Percentiles rank a stretch among this genome's conserved stretches.
Evolutionary conservation across 441 rosid species (phyloP).

Genomic region (Aleurites moluccanus): DNA sequence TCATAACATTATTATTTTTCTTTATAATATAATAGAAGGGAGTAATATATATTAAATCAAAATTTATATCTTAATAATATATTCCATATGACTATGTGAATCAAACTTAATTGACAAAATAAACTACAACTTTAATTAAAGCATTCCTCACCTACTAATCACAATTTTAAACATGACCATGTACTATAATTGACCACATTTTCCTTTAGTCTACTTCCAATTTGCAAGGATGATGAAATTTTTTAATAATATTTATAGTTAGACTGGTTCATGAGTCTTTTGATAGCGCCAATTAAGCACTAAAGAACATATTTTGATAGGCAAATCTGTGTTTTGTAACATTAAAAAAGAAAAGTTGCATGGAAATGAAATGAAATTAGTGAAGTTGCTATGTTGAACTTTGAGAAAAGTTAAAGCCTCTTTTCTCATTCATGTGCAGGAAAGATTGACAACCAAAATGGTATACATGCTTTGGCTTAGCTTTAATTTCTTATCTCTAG

Average conservation of each 20-base stretch:
- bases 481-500: conserved; percentile 1
- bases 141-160: background rate
- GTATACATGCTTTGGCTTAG: background rate
- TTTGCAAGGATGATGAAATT: background rate
- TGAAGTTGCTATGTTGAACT: conserved; percentile 6
- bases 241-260: background rate
- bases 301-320: background rate
- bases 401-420: background rate
- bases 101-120: too few species aligned
- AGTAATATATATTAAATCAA: too few species aligned
- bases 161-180: background rate
- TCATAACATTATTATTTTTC: too few species aligned
- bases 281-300: background rate
- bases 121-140: too few species aligned
- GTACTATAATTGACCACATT: background rate
- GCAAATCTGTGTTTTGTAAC: background rate
- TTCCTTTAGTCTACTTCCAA: background rate
- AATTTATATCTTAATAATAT: too few species aligned
- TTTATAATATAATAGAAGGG: too few species aligned
- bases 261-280: background rate
- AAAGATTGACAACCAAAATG: conserved; percentile 11
- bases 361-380: background rate
- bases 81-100: background rate
- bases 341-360: background rate
- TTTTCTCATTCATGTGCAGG: conserved; percentile 1